Evolutionary conservation across 1,284 basidiomycete species (phyloP).

Genomic region (Heterobasidion occidentale): DNA sequence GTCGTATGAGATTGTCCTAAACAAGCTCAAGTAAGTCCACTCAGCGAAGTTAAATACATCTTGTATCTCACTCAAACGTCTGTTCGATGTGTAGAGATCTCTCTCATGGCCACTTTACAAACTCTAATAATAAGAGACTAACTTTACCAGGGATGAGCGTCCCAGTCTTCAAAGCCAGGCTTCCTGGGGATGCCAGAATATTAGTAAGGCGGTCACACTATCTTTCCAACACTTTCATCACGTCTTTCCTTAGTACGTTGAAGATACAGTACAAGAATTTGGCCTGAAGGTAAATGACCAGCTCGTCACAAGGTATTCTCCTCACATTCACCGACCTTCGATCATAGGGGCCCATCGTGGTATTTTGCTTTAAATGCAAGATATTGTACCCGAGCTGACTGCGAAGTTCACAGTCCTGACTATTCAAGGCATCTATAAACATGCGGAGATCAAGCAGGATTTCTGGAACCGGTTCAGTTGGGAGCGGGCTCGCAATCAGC

Average conservation of each 20-base stretch:
- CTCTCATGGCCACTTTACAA: slow-evolving; percentile 50
- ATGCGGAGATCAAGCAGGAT: slow-evolving; percentile 36
- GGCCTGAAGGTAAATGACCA: background rate
- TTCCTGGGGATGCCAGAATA: slow-evolving; percentile 42
- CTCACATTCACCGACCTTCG: background rate
- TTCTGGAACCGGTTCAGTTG: slow-evolving; percentile 41
- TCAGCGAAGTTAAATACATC: too few species aligned
- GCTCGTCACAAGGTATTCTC: background rate
- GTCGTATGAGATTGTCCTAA: slow-evolving; percentile 34
- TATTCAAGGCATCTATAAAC: slow-evolving; percentile 48
- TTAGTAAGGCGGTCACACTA: slow-evolving; percentile 31
- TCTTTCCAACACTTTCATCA: background rate
- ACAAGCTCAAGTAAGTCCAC: slow-evolving; percentile 38
- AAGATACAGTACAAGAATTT: slow-evolving; percentile 33
- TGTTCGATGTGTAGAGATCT: slow-evolving; percentile 33
- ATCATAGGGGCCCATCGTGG: background rate
- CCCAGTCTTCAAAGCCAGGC: slow-evolving; percentile 52
- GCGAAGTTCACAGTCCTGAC: slow-evolving; percentile 29
- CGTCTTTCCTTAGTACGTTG: slow-evolving; percentile 38
- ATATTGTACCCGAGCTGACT: too few species aligned
- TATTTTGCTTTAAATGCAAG: background rate
- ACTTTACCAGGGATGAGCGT: slow-evolving; percentile 31
- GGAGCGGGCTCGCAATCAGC: slow-evolving; percentile 31
- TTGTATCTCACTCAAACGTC: too few species aligned
- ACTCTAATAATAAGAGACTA: slow-evolving; percentile 48